These are phyloP conservation scores for Mucor saturninus DNA, from an alignment of 371 early-diverging fungal species.

Conservation along the genomic window DNA sequence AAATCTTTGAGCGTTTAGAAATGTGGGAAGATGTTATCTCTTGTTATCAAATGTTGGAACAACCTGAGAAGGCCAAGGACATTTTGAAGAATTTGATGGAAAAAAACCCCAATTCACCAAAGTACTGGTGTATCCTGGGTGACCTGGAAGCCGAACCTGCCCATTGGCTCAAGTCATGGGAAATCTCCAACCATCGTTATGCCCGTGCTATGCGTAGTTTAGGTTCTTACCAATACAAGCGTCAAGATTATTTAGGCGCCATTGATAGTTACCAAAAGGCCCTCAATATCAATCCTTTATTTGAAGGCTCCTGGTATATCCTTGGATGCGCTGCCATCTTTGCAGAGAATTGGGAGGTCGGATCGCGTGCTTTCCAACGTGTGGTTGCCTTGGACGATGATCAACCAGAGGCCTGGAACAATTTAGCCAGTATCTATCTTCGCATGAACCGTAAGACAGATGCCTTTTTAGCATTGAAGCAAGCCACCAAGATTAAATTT, in stretches of 20 bases:
- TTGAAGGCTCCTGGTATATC: constrained; percentile 95
- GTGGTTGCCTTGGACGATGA: constrained; percentile 76
- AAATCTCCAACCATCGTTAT: constrained; percentile 76
- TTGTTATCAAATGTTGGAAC: constrained; percentile 85
- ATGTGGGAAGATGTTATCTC: constrained; percentile 93
- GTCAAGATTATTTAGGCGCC: constrained; percentile 54
- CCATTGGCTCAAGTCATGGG: constrained; percentile 91
- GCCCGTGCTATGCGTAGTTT: constrained; percentile 94
- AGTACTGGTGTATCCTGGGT: constrained; percentile 88
- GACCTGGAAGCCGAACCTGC: constrained; percentile 81
- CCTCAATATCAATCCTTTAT: constrained; percentile 91
- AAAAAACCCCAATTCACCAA: constrained; percentile 74
- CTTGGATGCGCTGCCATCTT: constrained; percentile 94
- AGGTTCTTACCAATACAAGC: constrained; percentile 80
- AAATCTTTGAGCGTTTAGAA: constrained; percentile 90
- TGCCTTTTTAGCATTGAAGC: constrained; percentile 83
- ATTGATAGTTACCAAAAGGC: constrained; percentile 74
- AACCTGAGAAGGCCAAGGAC: constrained; percentile 82
- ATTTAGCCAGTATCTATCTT: constrained; percentile 86
- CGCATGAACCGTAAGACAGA: constrained; percentile 69
- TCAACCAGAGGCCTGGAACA: constrained; percentile 97
- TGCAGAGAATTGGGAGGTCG: constrained; percentile 77
- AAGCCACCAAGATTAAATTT: constrained; percentile 80
- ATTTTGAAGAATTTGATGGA: constrained; percentile 69
- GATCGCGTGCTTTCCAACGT: constrained; percentile 77